phyloP scores from a whole-genome alignment of 2,329 filamentous ascomycete genomes.

The Claviceps sp. region DNA sequence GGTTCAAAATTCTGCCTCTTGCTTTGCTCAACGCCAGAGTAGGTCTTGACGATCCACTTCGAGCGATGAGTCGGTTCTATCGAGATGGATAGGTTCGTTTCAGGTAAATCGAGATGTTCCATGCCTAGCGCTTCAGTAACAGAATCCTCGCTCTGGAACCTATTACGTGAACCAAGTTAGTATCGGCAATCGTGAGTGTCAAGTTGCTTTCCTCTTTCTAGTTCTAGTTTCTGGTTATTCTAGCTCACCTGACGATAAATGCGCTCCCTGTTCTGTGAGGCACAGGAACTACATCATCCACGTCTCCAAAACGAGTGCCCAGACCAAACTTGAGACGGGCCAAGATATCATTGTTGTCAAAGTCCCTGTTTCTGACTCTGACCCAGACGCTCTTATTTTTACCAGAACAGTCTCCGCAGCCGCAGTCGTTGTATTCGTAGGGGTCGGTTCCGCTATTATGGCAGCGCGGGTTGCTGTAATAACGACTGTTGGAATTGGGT shows the following conservation, averaged over 20 bases:
- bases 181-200: no score
- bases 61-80: conserved; percentile 17
- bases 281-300: conserved; percentile 16
- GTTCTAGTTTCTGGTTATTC: neutral
- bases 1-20: conserved; percentile 2
- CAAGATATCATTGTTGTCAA: conserved; percentile 11
- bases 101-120: conserved; percentile 12
- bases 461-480: conserved; percentile 2
- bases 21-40: neutral
- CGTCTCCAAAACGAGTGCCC: conserved; percentile 14
- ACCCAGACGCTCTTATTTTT: conserved; percentile 20
- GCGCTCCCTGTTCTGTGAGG: conserved; percentile 2
- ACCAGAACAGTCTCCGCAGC: conserved; percentile 15
- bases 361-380: conserved; percentile 7
- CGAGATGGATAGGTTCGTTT: conserved; percentile 13
- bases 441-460: conserved; percentile 9
- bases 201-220: neutral
- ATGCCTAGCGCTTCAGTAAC: conserved; percentile 14
- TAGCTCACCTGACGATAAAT: conserved; percentile 18
- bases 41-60: conserved; percentile 16
- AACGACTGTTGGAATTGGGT: neutral
- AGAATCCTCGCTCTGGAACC: conserved; percentile 16
- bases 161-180: conserved; percentile 3
- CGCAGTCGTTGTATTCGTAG: conserved; percentile 17
- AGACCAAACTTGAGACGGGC: conserved; percentile 18